Evolutionary conservation across 2,329 filamentous ascomycete species (phyloP), one percentile per base, ranked within the genome.

Genomic region (Fusarium cicatricum): DNA sequence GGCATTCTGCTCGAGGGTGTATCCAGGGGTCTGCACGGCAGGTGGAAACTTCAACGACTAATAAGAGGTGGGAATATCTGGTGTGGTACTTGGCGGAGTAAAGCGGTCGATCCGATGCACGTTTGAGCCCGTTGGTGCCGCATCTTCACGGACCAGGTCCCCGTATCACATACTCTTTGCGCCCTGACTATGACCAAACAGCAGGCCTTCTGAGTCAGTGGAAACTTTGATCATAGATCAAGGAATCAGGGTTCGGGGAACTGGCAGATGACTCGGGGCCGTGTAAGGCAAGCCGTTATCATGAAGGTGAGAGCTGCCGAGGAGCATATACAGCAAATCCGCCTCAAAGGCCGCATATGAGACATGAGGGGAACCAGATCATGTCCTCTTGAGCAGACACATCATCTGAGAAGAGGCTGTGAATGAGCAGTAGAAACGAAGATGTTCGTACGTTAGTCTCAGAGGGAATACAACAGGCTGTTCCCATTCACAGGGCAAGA

Each of bases 101-200:
- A 41, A 57, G 64, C 56, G 63, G 65, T 58, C 55, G 51, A 66
- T 50, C 59, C 59, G 61, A 56, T 64, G 54, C 59, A 46, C 58
- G 66, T 67, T 62, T 68, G 60, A 66, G 65, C 65, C 58, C 50
- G 49, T 55, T 62, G 56, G 44, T 64, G 65, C 53, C 59, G 57
- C 55, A 64, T 57, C 49, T 60, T 52, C 58, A 63, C 56, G 46
- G 58, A 51, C 51, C 54, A 57, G 55, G 57, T 50, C 41, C 17
- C 52, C 47, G 58, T 49, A 46, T 64, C 19, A 52, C 53, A 62
- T 37, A 60, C 61, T 21, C 52, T 56, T 43, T 48, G 53, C 29
- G 23, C 45, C 45, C 33, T 29, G 41, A 43, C 45, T 29, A 36
- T 40, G 37, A 21, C 28, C 31, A 48, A 16, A 32, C n/a, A 43